Base-by-base conservation (phyloP, 305 asterid genomes). In the Rubia peregrina region DNA sequence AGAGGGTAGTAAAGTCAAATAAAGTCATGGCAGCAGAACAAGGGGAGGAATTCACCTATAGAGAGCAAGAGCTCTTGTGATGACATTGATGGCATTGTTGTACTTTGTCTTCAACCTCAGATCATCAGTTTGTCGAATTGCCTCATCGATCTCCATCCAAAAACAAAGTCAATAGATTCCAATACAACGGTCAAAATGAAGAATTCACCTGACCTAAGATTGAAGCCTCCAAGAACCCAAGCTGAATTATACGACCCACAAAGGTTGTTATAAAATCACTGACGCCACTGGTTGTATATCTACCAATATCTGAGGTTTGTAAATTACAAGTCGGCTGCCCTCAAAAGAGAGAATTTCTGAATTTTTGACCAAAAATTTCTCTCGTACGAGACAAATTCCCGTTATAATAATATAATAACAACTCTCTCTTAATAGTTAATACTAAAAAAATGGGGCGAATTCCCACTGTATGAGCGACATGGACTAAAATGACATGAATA, bases 51-150 rank as follows among this genome's bases (percentile, higher is more conserved):
- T 90, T 59, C 85, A 91, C 97, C 95, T 79, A 86, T 91, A 93
- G 53, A 91, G 95, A 72, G 98, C 95, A 73, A 93, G 88, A 70
- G 96, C 91, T 84, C 95, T 84, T 80, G 73, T 89, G 74, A 93
- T 90, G 68, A 88, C 92, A 80, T 86, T 83, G 77, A 93, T 79
- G 79, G 97, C 97, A 70, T 85, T 89, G 79, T 80, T 81, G 82
- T 90, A 93, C 84, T 90, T 93, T 13, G 87, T 88, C 89, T 85
- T 90, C 87, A 93, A 79, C 82, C 98, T 87, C 72, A 68, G 81
- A 82, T 85, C 95, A 73, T 83, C 88, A 77, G 89, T 81, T 65
- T 73, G 91, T 74, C 78, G 84, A 38, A 93, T 80, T 61, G 96
- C 90, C 72, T 82, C 80, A 74, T 89, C 90, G 44, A 89, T 86